These are phyloP conservation scores for Didymella exigua DNA, from an alignment of 2,329 filamentous ascomycete species.

Conservation along the genomic window DNA sequence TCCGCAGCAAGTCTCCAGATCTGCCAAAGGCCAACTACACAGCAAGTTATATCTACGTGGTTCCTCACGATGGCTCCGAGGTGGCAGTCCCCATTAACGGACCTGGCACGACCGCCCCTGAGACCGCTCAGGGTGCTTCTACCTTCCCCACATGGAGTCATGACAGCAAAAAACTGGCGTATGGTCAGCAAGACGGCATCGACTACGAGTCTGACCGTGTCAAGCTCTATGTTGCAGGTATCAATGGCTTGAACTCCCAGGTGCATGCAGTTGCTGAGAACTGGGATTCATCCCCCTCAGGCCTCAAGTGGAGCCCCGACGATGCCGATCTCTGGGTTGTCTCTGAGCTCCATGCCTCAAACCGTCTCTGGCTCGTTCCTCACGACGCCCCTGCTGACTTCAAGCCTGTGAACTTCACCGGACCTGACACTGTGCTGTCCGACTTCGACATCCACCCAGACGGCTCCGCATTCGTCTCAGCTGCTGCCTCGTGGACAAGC, in stretches of 20 bases:
- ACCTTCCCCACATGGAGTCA: slow-evolving; percentile 73
- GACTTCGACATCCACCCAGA: slow-evolving; percentile 63
- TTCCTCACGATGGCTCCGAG: slow-evolving; percentile 67
- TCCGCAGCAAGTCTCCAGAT: slow-evolving; percentile 76
- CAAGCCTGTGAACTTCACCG: slow-evolving; percentile 51
- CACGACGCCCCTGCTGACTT: slow-evolving; percentile 61
- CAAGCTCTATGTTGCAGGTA: slow-evolving; percentile 51
- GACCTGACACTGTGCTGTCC: slow-evolving; percentile 44
- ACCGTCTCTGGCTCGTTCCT: slow-evolving; percentile 64
- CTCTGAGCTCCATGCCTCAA: slow-evolving; percentile 40
- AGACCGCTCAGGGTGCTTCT: slow-evolving; percentile 65
- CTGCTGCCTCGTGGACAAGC: slow-evolving; percentile 40
- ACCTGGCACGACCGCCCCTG: slow-evolving; percentile 36
- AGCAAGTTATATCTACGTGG: slow-evolving; percentile 80
- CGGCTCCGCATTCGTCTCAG: slow-evolving; percentile 55
- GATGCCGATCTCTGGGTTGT: slow-evolving; percentile 41
- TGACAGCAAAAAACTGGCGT: slow-evolving; percentile 72
- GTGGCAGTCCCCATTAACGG: slow-evolving; percentile 42
- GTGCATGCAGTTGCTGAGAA: slow-evolving; percentile 38
- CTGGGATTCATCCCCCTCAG: slow-evolving; percentile 43
- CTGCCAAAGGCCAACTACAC: slow-evolving; percentile 76
- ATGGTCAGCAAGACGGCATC: slow-evolving; percentile 71
- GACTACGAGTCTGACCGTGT: slow-evolving; percentile 79
- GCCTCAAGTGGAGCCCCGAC: slow-evolving; percentile 38
- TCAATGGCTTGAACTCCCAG: slow-evolving; percentile 36